A percentile compares a stretch with the other conserved stretches of the same genome.
These are phyloP conservation scores for Musa beccarii DNA, from an alignment of 176 grass and related monocot species.

Conservation along the genomic window DNA sequence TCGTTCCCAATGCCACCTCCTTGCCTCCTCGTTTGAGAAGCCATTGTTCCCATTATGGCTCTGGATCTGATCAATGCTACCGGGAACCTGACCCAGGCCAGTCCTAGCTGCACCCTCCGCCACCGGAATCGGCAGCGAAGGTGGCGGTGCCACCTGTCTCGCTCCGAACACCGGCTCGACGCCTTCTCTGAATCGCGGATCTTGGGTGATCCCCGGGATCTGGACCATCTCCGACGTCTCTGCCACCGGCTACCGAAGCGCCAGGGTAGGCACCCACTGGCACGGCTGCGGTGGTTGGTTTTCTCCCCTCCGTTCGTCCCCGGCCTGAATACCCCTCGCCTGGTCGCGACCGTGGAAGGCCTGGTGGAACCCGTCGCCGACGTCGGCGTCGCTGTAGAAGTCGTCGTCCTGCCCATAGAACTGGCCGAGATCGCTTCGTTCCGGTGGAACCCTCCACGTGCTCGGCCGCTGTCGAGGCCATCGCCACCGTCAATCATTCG, in stretches of 20 bases:
- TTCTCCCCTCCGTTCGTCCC: slow-evolving; percentile 5
- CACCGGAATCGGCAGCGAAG: neutral
- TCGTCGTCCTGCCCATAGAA: slow-evolving; percentile 22
- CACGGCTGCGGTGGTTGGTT: neutral
- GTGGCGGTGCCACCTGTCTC: slow-evolving; percentile 15
- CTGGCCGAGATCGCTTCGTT: slow-evolving; percentile 13
- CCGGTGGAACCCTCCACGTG: neutral
- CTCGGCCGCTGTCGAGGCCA: no score
- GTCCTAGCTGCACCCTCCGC: slow-evolving; percentile 7
- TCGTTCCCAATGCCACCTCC: slow-evolving; percentile 13
- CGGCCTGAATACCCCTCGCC: neutral
- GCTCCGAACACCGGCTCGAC: slow-evolving; percentile 5
- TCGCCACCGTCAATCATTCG: neutral
- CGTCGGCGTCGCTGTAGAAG: slow-evolving; percentile 16
- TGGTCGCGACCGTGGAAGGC: neutral
- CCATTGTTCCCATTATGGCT: neutral
- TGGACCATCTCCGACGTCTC: slow-evolving; percentile 41
- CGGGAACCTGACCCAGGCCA: neutral
- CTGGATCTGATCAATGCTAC: slow-evolving; percentile 37
- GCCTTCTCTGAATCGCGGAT: neutral
- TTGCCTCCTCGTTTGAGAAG: slow-evolving; percentile 34
- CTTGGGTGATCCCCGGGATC: slow-evolving; percentile 32
- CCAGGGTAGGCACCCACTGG: neutral
- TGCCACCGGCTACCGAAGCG: slow-evolving; percentile 9
- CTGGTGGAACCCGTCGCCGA: slow-evolving; percentile 13